These are phyloP conservation scores for Candida arabinofermentans DNA, from an alignment of 805 yeast genomes.

Conservation along the genomic window DNA sequence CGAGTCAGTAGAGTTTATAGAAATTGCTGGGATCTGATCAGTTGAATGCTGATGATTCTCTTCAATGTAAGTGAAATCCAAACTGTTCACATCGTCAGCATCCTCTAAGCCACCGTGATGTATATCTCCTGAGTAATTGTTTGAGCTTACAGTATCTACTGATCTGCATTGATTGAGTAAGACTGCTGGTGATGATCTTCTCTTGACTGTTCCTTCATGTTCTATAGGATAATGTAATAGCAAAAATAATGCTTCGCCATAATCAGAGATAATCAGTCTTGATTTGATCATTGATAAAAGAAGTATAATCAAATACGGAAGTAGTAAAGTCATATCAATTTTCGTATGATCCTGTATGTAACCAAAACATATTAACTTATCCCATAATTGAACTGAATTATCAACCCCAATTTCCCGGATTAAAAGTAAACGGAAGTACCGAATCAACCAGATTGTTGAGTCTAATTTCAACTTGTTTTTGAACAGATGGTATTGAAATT, in stretches of 20 bases:
- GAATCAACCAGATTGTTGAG: conserved; percentile 51
- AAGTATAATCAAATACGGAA: conserved; percentile 40
- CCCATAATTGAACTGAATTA: conserved; percentile 42
- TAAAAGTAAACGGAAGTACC: conserved; percentile 44
- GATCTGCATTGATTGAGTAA: conserved; percentile 4
- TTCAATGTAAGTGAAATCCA: conserved; percentile 22
- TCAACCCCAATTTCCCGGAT: conserved; percentile 43
- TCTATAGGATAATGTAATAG: conserved; percentile 45
- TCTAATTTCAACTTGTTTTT: conserved; percentile 43
- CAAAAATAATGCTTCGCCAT: conserved; percentile 46
- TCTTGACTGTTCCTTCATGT: conserved; percentile 4
- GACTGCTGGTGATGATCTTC: conserved; percentile 12
- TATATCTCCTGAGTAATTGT: not conserved
- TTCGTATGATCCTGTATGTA: conserved; percentile 12
- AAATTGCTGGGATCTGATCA: not conserved
- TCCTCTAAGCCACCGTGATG: conserved; percentile 8
- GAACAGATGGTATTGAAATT: conserved; percentile 42
- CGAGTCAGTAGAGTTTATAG: not conserved
- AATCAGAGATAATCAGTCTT: conserved; percentile 44
- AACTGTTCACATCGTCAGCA: conserved; percentile 6
- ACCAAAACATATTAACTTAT: conserved; percentile 37
- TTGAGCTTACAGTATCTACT: not conserved
- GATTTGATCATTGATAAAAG: conserved; percentile 40
- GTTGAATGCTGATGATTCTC: conserved; percentile 14
- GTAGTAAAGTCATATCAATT: conserved; percentile 29